Evolutionary conservation across 768 basidiomycete species (phyloP), one percentile per base, ranked within the genome.

Genomic region (Collybia sordida): DNA sequence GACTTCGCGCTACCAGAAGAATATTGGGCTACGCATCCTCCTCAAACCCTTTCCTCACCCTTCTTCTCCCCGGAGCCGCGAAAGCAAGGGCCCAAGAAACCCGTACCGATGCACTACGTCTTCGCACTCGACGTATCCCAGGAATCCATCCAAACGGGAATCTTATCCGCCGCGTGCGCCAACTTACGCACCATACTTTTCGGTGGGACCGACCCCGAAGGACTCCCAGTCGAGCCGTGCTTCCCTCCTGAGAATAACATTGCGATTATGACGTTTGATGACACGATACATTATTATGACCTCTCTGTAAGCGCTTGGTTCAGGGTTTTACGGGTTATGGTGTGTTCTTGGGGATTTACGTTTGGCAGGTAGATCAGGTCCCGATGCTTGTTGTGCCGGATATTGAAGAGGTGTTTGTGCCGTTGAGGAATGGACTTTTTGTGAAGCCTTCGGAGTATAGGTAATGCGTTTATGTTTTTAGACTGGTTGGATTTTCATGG

Each of bases 341-440:
- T n/a, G n/a, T n/a, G n/a, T n/a, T n/a, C n/a, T n/a, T n/a, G n/a
- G n/a, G 53, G 50, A 45, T 64, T 66, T 56, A 65, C 55, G 43
- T 57, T 64, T 57, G 46, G 63, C 66, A 77, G 75, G 68, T 71
- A 72, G 72, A 79, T 62, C 70, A 75, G 57, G 75, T 82, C 1
- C 75, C 77, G 28, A 87, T 95, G 76, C 73, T 95, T 38, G 81
- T 98, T 38, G 80, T 98, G 7, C 72, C 90, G 1, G 97, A 98
- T 63, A 69, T 98, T 31, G 88, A 93, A n/a, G 97, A 99, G 47
- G 84, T 93, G 17, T 98, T 95, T 67, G 67, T 90, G 1, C 97
- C 97, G 0, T 64, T 93, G 19, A 72, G 73, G 17, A 69, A 75
- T 4, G 88, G 86, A 2, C 72, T 95, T 35, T 89, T 98, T 52